Evolutionary conservation across 495 filamentous ascomycete genomes (phyloP), one percentile per base, ranked within the genome.

Genomic region (Neurospora intermedia): DNA sequence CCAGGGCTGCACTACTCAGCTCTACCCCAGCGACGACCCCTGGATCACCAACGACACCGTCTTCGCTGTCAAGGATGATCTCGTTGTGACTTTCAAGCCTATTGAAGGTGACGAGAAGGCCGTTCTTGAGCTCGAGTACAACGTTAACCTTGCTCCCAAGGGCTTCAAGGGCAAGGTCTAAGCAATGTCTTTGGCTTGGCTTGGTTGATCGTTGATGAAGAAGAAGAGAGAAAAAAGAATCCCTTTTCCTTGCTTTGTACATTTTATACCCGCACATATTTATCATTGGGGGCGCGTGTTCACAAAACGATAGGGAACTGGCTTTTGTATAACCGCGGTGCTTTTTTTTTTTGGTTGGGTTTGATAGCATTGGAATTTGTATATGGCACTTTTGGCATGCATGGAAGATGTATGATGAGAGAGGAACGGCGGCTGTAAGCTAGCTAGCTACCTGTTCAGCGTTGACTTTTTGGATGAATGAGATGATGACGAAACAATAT

Each of bases 21-120:
- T 94, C 62, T 94, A 93, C 79, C 91, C 93, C 79, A 85, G 88
- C 77, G 85, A 88, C 54, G 91, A 91, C 80, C 85, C 87, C 71
- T 90, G 92, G 81, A 83, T 93, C 45, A 82, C 83, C 70, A 87
- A 91, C 73, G 92, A 94, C 83, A 88, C 89, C 27, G 91, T 92
- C 40, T 94, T 94, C 76, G 92, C 92, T 31, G 91, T 94, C 71
- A 94, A 94, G 84, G 89, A 92, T 77, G 90, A 89, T 40, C 79
- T 94, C 69, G 80, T 93, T 23, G 90, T 93, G 72, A 89, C 93
- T 75, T 94, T 94, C 80, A 82, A 88, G 74, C 87, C 88, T 35
- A 84, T 87, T 43, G 74, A 89, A 80, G 87, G 84, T 59, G 90
- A 94, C 73, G 80, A 75, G 75, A 85, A 90, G 79, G 93, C 92